Percentiles rank a stretch among this genome's conserved stretches.
phyloP scores from a whole-genome alignment of 768 basidiomycete species.

The Agaricus sinodeliciosus region DNA sequence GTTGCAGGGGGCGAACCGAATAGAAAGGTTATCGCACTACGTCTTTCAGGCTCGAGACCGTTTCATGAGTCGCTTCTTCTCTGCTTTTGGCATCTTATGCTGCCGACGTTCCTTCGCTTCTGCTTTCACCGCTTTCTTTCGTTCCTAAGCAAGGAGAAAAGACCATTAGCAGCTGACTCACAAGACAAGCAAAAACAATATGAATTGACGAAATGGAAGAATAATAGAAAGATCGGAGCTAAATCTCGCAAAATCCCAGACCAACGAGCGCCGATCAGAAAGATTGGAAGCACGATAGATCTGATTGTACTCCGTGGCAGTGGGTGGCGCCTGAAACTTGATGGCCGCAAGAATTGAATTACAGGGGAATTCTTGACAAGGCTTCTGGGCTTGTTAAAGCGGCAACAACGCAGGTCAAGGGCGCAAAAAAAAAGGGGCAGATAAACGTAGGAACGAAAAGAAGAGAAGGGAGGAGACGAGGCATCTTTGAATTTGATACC shows the following conservation, averaged over 20 bases:
- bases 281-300: background rate
- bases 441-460: background rate
- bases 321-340: background rate
- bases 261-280: background rate
- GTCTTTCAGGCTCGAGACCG: slow-evolving; percentile 20
- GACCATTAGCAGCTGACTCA: background rate
- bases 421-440: background rate
- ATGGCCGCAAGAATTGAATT: background rate
- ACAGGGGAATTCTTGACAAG: background rate
- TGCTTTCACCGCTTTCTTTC: slow-evolving; percentile 85
- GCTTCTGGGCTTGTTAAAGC: background rate
- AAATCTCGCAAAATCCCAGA: background rate
- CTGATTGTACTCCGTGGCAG: background rate
- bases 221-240: background rate
- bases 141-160: slow-evolving; percentile 49
- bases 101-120: slow-evolving; percentile 85
- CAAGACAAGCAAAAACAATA: background rate
- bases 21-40: no score
- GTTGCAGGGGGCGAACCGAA: no score
- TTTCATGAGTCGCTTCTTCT: slow-evolving; percentile 86
- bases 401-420: background rate
- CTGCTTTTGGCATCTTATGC: slow-evolving; percentile 91
- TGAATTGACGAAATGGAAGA: background rate
- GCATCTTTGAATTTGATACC: slow-evolving; percentile 9
- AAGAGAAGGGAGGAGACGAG: background rate